Evolutionary conservation across 225 moss, liverwort and hornwort species (phyloP).

Genomic region (Rhytidiadelphus loreus): DNA sequence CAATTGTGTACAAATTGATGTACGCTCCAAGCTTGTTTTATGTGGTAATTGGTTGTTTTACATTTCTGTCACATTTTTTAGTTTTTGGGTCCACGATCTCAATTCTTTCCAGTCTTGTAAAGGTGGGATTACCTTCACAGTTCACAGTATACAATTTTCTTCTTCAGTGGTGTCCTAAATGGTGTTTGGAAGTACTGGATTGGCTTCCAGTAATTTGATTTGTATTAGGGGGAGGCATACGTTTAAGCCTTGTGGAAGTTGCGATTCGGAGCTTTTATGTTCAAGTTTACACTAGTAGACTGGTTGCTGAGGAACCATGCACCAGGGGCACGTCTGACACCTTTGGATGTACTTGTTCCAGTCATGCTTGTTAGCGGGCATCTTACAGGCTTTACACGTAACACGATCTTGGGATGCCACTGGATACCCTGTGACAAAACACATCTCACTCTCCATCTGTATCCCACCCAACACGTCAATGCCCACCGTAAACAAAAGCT

Average conservation of each 20-base stretch:
- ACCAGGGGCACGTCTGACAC: conserved; percentile 83
- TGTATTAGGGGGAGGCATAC: background rate
- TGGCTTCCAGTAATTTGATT: background rate
- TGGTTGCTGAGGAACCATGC: conserved; percentile 52
- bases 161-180: background rate
- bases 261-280: background rate
- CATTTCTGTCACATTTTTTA: background rate
- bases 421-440: conserved; percentile 85
- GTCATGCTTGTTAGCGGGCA: conserved; percentile 73
- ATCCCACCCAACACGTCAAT: background rate
- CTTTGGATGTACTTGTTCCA: conserved; percentile 64
- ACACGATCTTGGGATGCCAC: conserved; percentile 44
- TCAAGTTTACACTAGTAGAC: conserved; percentile 13
- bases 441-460: conserved; percentile 54
- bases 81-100: background rate
- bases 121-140: background rate
- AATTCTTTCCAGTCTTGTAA: background rate
- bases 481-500: background rate
- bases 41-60: background rate
- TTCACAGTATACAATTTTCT: background rate
- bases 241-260: background rate
- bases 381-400: conserved; percentile 59
- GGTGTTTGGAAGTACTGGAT: background rate
- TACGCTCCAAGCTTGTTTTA: background rate
- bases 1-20: background rate